Evolutionary conservation across 1,284 basidiomycete genomes (phyloP).

Genomic region (Pulchroboletus neoregius): DNA sequence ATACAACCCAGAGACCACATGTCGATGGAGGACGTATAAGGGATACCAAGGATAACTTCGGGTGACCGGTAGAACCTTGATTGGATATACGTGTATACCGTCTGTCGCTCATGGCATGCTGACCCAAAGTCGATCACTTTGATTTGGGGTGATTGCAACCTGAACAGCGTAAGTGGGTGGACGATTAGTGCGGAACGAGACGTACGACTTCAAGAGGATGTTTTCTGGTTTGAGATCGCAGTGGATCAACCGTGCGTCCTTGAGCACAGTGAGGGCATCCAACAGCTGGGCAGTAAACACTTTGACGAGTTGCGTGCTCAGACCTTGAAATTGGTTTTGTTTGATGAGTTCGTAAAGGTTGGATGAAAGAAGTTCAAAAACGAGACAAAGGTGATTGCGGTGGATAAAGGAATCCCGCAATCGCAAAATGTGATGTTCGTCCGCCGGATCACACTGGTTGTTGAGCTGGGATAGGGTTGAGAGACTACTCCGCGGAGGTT

Average conservation of each 20-base stretch:
- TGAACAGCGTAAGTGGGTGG: constrained; percentile 31
- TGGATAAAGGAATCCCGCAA: constrained; percentile 97
- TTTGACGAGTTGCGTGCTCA: constrained; percentile 95
- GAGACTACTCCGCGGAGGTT: background rate
- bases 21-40: constrained; percentile 92
- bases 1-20: constrained; percentile 97
- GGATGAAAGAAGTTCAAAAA: constrained; percentile 95
- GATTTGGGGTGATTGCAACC: constrained; percentile 95
- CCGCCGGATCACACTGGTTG: constrained; percentile 86
- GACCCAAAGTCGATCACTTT: constrained; percentile 99
- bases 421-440: constrained; percentile 95
- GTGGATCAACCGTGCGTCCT: constrained; percentile 94
- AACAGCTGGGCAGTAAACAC: constrained; percentile 96
- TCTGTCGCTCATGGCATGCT: constrained; percentile 97
- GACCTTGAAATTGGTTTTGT: constrained; percentile 98
- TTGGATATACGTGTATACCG: constrained; percentile 99
- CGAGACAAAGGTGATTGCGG: constrained; percentile 92
- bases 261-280: constrained; percentile 89
- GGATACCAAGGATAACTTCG: constrained; percentile 92
- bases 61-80: constrained; percentile 98
- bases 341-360: constrained; percentile 99
- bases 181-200: constrained; percentile 17
- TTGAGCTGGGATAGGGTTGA: constrained; percentile 61
- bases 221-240: constrained; percentile 99
- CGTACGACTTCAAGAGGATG: constrained; percentile 89